Base-by-base conservation (phyloP, 2,329 filamentous ascomycete species). In the Cryphonectria naterciae region DNA sequence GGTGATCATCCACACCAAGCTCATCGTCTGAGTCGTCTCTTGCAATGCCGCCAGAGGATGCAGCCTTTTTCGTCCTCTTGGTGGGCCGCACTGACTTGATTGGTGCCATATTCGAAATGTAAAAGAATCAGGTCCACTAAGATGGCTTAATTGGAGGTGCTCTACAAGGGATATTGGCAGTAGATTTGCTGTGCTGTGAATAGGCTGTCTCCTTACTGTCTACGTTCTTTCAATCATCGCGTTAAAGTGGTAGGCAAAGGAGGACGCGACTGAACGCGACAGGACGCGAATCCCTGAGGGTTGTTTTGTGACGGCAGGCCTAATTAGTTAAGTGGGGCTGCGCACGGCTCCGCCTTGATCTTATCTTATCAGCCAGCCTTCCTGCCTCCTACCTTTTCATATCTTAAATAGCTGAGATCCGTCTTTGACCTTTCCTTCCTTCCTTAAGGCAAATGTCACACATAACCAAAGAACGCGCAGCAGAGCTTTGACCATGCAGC, bases 1-100 rank as follows among this genome's bases (percentile, higher is more conserved):
- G 88, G 62, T 87, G 82, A 76, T 94, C 92, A 65, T 93, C 90
- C 49, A 87, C 84, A 39, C 90, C 92, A 35, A 97, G 87, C 79
- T 97, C 95, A 80, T 97, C 94, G 79, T 97, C 94, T 0, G 93
- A 97, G 79, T 97, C 92, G 73, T 96, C 93, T 76, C 92, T 86
- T 8, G 84, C 81, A 15, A 94, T 85, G 41, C 91, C 46, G 5
- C 46, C 91, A 80, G 89, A 72, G 81, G 78, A 70, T n/a, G 46
- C 32, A 69, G 74, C 62, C 74, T 75, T 46, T 62, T 52, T 73
- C 62, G 69, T 46, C 67, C 64, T 68, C 63, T 68, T 73, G 43
- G 71, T 60, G 32, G 56, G 58, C 46, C 69, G 63, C 17, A 49
- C 60, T 39, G 67, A 69, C 28, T 39, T 22, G 5, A 37, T 11